Evolutionary conservation across 805 yeast species (phyloP), one percentile per base, ranked within the genome.

Genomic region (Candida nitratophila): DNA sequence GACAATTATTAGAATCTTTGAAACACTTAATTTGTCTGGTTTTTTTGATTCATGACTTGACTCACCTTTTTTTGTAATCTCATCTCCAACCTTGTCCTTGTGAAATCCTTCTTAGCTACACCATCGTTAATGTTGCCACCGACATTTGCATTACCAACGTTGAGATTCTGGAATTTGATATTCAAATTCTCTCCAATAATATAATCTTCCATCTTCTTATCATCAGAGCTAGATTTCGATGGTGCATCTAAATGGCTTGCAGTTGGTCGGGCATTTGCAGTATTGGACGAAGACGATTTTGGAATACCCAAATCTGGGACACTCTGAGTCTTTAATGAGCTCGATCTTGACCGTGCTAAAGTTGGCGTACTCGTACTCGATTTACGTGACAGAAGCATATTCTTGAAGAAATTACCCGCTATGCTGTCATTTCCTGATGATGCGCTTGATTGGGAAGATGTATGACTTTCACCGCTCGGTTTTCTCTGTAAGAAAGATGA

Each of bases 21-120:
- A n/a, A n/a, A n/a, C n/a, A 24, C 10, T 6, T 31, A 30, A 16
- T 16, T 37, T 31, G 27, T 42, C 27, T 24, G 20, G 11, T 42
- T 12, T 37, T 46, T 50, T 34, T 57, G 53, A 41, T 57, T 65
- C 51, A 69, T 48, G 30, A 64, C 55, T 51, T 55, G 65, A 36
- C 60, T 64, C 2, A 64, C 77, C 42, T 63, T 69, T 56, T 73
- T 73, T 54, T 73, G 70, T 41, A 76, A 55, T 43, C 74, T 59
- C 71, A 68, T 60, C 50, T 76, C 81, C 46, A 76, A 46, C 41
- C 80, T 56, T 15, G 66, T 60, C 53, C 77, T 71, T 48, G 75
- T 77, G 42, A 71, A 71, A 42, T 30, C 41, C 20, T 39, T 39
- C 8, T 22, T 22, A 19, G 31, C 12, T 10, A 19, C 16, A 32